Percentiles rank a stretch among this genome's conserved stretches.
These are phyloP conservation scores for Neolentinus lepideus DNA, from an alignment of 1,284 basidiomycete species.

Conservation along the genomic window DNA sequence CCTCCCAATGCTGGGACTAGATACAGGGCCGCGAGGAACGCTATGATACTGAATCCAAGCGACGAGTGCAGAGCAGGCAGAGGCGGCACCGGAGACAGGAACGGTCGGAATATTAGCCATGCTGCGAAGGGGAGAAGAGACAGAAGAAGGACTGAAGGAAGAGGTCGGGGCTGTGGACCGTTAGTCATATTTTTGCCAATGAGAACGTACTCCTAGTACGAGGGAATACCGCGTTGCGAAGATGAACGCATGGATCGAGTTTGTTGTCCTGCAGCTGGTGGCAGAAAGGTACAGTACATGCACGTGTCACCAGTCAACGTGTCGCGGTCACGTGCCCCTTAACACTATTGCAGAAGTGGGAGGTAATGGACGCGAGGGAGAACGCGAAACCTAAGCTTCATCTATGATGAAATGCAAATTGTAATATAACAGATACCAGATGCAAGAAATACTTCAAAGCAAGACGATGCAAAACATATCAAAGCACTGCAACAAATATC, in stretches of 20 bases:
- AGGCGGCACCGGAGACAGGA: conserved; percentile 58
- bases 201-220: not conserved
- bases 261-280: not conserved
- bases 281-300: not conserved
- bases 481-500: not conserved
- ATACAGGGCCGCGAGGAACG: conserved; percentile 66
- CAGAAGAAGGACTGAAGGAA: conserved; percentile 46
- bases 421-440: no score
- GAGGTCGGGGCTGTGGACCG: conserved; percentile 31
- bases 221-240: not conserved
- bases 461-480: not conserved
- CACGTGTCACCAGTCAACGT: not conserved
- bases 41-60: conserved; percentile 75
- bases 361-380: no score
- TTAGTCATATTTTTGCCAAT: not conserved
- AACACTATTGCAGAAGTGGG: not conserved
- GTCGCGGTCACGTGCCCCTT: not conserved
- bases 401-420: no score
- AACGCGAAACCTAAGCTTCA: not conserved
- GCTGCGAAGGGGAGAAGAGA: conserved; percentile 54
- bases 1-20: conserved; percentile 71
- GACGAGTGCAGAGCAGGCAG: conserved; percentile 68
- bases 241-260: not conserved
- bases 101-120: conserved; percentile 65
- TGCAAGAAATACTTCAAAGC: not conserved